phyloP scores from a whole-genome alignment of 2,329 filamentous ascomycete genomes.

The Verticillium klebahnii region DNA sequence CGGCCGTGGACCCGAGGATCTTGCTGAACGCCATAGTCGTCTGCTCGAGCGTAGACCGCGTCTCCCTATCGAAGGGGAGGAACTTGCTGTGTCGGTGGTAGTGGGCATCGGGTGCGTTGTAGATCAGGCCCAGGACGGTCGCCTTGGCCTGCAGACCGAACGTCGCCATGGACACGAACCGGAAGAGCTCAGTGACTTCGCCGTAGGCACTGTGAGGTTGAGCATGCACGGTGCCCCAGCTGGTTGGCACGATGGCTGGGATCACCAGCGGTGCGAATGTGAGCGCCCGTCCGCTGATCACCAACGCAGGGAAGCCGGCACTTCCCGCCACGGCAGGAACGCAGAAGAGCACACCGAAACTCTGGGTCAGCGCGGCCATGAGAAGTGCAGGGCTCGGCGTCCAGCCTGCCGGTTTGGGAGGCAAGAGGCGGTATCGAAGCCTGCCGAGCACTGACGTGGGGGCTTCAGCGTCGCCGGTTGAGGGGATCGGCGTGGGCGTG shows the following conservation, averaged over 20 bases:
- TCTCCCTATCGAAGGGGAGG: slow-evolving; percentile 39
- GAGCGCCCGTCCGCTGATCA: slow-evolving; percentile 27
- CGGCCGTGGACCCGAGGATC: slow-evolving; percentile 44
- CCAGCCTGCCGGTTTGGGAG: slow-evolving; percentile 40
- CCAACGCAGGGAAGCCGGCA: slow-evolving; percentile 28
- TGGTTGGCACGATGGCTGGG: slow-evolving; percentile 40
- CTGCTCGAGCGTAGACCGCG: slow-evolving; percentile 38
- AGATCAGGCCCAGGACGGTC: slow-evolving; percentile 35
- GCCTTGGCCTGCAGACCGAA: slow-evolving; percentile 40
- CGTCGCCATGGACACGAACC: slow-evolving; percentile 36
- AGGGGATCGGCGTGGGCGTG: slow-evolving; percentile 43
- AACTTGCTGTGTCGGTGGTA: slow-evolving; percentile 44
- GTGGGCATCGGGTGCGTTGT: slow-evolving; percentile 42
- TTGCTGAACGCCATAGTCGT: slow-evolving; percentile 38
- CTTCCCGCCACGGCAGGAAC: slow-evolving; percentile 37
- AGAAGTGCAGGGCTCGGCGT: slow-evolving; percentile 31
- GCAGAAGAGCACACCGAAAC: slow-evolving; percentile 28
- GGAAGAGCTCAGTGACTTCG: slow-evolving; percentile 42
- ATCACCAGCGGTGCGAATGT: slow-evolving; percentile 41
- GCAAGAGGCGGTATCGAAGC: slow-evolving; percentile 24
- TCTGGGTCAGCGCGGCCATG: slow-evolving; percentile 25
- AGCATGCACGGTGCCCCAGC: slow-evolving; percentile 41
- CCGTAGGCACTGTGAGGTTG: slow-evolving; percentile 33
- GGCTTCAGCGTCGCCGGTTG: slow-evolving; percentile 18
- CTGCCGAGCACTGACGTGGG: slow-evolving; percentile 23